Evolutionary conservation across 2,329 filamentous ascomycete genomes (phyloP).

Genomic region (Uncinocarpus reesii): DNA sequence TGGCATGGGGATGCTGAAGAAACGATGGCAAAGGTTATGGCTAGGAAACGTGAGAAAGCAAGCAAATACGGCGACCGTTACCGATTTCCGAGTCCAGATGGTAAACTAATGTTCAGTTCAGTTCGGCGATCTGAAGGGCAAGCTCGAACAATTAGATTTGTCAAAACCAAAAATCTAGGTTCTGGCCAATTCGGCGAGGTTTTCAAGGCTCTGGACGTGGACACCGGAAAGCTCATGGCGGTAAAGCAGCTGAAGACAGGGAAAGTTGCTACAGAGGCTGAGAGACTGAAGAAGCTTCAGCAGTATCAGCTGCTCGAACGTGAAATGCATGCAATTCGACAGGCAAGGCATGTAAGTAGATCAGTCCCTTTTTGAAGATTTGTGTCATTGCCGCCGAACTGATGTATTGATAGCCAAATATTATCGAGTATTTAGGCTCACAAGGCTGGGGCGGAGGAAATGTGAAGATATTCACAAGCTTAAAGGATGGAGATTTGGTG

Average conservation of each 20-base stretch:
- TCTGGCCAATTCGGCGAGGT: slow-evolving; percentile 17
- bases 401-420: background rate
- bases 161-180: background rate
- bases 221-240: slow-evolving; percentile 15
- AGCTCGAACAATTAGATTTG: background rate
- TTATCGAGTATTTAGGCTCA: slow-evolving; percentile 3
- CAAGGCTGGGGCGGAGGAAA: background rate
- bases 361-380: background rate
- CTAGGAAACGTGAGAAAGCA: background rate
- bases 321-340: background rate
- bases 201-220: slow-evolving; percentile 13
- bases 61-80: background rate
- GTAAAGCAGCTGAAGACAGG: slow-evolving; percentile 13
- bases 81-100: no score
- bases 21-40: slow-evolving; percentile 1
- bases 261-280: background rate
- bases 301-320: background rate
- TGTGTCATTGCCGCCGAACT: background rate
- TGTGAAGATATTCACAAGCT: slow-evolving; percentile 14
- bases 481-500: slow-evolving; percentile 11
- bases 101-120: no score
- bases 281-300: background rate
- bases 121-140: background rate
- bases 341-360: background rate
- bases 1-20: slow-evolving; percentile 3